Percentiles rank a stretch among this genome's conserved stretches.
Conservation (phyloP, 257 asterid genomes). For the Mitragyna speciosa region DNA sequence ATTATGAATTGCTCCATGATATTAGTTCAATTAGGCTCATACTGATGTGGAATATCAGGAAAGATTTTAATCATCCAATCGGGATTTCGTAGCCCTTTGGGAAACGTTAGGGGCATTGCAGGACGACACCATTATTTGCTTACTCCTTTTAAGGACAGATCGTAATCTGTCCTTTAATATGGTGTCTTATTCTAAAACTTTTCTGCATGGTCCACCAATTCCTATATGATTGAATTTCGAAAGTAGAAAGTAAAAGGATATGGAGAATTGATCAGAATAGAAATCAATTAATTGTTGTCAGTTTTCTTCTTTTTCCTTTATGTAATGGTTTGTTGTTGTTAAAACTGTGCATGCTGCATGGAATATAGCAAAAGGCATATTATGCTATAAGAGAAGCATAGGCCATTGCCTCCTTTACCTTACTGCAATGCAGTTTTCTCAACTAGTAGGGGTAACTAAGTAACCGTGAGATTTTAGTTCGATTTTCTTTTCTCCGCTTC, state of each 20-base stretch:
- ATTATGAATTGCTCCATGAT: too few relatives aligned
- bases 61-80: neutral
- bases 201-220: conserved; percentile 12
- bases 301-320: neutral
- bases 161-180: neutral
- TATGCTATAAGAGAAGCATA: neutral
- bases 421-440: neutral
- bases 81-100: neutral
- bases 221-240: neutral
- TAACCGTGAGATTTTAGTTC: too few relatives aligned
- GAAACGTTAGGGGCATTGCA: neutral
- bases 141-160: neutral
- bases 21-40: neutral
- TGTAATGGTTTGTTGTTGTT: neutral
- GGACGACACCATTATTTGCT: conserved; percentile 1
- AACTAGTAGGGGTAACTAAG: too few relatives aligned
- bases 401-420: neutral
- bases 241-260: neutral
- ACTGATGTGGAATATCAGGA: neutral
- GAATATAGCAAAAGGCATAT: neutral
- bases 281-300: neutral
- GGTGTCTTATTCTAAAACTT: conserved; percentile 6
- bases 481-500: too few relatives aligned
- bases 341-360: neutral
- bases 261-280: neutral